Evolutionary conservation across 176 grass and related monocot genomes (phyloP), one percentile per base, ranked within the genome.

Genomic region (Carex kokanica): DNA sequence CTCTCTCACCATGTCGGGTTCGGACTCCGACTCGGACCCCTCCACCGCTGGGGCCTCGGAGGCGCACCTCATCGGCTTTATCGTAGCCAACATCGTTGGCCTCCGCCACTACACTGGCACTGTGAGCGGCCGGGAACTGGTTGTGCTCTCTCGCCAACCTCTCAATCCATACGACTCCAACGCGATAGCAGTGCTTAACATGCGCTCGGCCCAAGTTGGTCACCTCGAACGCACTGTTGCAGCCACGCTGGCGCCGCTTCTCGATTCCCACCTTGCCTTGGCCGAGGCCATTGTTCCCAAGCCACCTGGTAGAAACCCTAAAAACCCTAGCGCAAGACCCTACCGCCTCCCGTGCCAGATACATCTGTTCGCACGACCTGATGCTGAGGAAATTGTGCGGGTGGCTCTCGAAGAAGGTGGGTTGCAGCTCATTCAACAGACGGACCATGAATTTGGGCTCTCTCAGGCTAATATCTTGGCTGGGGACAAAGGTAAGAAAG

Each of bases 121-220:
- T 17, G 45, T 98, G 81, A 61, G 31, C 85, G 84, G 89, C 84
- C 90, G 87, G 66, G 92, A 91, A 72, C 14, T 51, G 80, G 90
- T 94, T 60, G 83, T 77, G 67, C 89, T 98, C 38, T 70, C 85
- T 70, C 95, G 92, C 17, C 75, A 98, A 62, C 95, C 95, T 32
- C 90, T 89, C 74, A 95, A 94, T 84, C 16, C 0, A 0, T 25
- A 83, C 84, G 92, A 98, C 74, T 11, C 13, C 79, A 98, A 98
- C 86, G 92, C 92, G 69, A 93, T 98, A 78, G 61, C 72, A 31
- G 92, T 95, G 72, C 12, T 83, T 82, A 95, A 90, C 81, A 12
- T 18, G 82, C 90, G 89, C 21, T 59, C 36, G 58, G 29, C 2
- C 1, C 64, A 90, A 85, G 80, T 88, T 0, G 95, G 95, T 25